Percentiles rank a stretch among this genome's conserved stretches.
These are phyloP conservation scores for Zoysia matrella DNA, from an alignment of 202 grass and related monocot genomes.

Conservation along the genomic window DNA sequence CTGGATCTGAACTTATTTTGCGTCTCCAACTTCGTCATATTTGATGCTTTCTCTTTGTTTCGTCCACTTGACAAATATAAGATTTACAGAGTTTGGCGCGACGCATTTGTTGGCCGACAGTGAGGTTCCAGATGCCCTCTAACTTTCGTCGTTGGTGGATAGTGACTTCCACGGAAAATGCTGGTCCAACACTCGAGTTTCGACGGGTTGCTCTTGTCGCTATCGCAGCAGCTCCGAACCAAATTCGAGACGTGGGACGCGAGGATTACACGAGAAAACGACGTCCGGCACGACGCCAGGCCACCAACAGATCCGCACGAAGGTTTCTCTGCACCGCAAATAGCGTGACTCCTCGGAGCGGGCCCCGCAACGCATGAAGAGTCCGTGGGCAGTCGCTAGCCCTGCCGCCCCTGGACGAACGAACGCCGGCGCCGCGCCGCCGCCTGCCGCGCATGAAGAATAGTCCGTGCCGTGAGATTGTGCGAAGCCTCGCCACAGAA, in stretches of 20 bases:
- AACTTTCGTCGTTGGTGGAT: conserved; percentile 5
- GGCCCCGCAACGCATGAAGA: no score
- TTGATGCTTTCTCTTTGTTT: background rate
- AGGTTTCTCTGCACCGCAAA: no score
- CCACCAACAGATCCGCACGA: background rate
- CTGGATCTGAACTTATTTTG: background rate
- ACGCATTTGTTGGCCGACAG: conserved; percentile 7
- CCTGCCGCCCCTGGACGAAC: no score
- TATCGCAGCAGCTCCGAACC: background rate
- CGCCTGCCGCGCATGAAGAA: background rate
- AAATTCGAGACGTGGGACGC: conserved; percentile 3
- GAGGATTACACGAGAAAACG: background rate
- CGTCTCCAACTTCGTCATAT: background rate
- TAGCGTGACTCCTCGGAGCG: no score
- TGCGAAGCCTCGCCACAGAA: background rate
- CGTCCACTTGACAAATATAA: background rate
- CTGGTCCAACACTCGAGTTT: background rate
- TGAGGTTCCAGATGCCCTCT: background rate
- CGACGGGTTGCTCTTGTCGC: conserved; percentile 2
- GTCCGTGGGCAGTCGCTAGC: no score
- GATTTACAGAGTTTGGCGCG: conserved; percentile 7
- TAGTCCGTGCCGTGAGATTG: background rate
- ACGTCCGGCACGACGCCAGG: background rate
- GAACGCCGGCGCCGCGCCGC: background rate
- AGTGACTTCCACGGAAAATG: background rate